These are phyloP conservation scores for Parathielavia hyrcaniae DNA, from an alignment of 495 filamentous ascomycete genomes.

Conservation along the genomic window DNA sequence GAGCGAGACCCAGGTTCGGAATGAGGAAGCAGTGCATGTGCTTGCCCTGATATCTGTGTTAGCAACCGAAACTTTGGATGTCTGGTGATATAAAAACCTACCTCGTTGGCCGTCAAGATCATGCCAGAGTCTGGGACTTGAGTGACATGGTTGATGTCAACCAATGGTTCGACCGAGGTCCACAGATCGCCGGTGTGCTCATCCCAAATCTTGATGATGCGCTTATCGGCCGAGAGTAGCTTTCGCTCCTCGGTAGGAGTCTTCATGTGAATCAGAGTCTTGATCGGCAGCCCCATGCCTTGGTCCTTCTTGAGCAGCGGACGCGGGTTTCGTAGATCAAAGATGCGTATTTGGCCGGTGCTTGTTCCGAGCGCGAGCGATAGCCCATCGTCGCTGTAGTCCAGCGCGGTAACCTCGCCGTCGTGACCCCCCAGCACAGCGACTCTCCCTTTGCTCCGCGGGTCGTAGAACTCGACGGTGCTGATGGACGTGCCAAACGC, in stretches of 20 bases:
- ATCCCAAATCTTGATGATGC: conserved; percentile 97
- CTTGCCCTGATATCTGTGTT: conserved; percentile 23
- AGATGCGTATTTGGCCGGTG: conserved; percentile 81
- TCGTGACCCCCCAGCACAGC: conserved; percentile 61
- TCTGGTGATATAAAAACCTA: conserved; percentile 50
- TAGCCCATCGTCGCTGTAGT: conserved; percentile 80
- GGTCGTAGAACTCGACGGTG: conserved; percentile 96
- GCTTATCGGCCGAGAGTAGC: conserved; percentile 83
- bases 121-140: conserved; percentile 84
- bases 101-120: conserved; percentile 94
- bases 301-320: conserved; percentile 88
- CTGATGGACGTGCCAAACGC: conserved; percentile 93
- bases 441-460: conserved; percentile 72
- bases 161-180: conserved; percentile 91
- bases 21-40: conserved; percentile 88
- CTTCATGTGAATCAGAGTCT: conserved; percentile 79
- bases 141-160: conserved; percentile 87
- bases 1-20: conserved; percentile 77
- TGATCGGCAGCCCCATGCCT: conserved; percentile 90
- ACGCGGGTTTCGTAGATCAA: conserved; percentile 83
- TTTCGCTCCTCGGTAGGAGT: conserved; percentile 76
- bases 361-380: conserved; percentile 84
- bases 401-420: conserved; percentile 75
- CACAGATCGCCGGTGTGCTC: conserved; percentile 72
- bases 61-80: neutral